These are phyloP conservation scores for Craspedostauros australis DNA, from an alignment of 108 stramenopile species.

Conservation along the genomic window DNA sequence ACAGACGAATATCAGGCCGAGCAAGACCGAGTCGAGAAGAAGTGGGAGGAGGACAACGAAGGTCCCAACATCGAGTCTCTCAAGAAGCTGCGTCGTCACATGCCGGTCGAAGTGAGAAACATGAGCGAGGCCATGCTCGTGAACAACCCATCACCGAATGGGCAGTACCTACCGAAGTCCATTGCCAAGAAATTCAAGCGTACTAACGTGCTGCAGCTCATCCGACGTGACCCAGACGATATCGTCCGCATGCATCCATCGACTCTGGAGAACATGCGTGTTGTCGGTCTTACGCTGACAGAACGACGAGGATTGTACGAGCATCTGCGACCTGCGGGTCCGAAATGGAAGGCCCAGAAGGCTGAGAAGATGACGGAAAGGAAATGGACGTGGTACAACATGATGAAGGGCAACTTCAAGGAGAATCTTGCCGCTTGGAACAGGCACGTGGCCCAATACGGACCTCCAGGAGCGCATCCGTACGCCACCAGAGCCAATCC, in stretches of 20 bases:
- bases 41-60: constrained; percentile 46
- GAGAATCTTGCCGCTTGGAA: constrained; percentile 40
- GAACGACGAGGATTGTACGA: constrained; percentile 50
- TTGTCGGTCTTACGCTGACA: constrained; percentile 52
- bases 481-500: constrained; percentile 43
- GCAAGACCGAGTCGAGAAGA: constrained; percentile 36
- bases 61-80: constrained; percentile 40
- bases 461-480: constrained; percentile 49
- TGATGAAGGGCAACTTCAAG: constrained; percentile 64
- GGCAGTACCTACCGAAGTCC: constrained; percentile 36
- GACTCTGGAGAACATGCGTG: constrained; percentile 55
- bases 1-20: constrained; percentile 53
- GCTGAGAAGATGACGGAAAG: constrained; percentile 55
- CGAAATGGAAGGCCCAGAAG: constrained; percentile 41
- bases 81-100: constrained; percentile 43
- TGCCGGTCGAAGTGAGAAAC: constrained; percentile 52
- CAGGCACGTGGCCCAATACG: constrained; percentile 45
- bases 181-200: constrained; percentile 60
- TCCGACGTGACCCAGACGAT: constrained; percentile 45
- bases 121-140: constrained; percentile 50
- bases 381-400: constrained; percentile 51
- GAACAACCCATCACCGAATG: constrained; percentile 38
- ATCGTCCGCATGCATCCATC: constrained; percentile 53
- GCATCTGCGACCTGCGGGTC: constrained; percentile 36
- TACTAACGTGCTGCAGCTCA: constrained; percentile 45